Evolutionary conservation across 1,139 yeast genomes (phyloP), one percentile per base, ranked within the genome.

Genomic region (Sugiyamaella xylanicola): DNA sequence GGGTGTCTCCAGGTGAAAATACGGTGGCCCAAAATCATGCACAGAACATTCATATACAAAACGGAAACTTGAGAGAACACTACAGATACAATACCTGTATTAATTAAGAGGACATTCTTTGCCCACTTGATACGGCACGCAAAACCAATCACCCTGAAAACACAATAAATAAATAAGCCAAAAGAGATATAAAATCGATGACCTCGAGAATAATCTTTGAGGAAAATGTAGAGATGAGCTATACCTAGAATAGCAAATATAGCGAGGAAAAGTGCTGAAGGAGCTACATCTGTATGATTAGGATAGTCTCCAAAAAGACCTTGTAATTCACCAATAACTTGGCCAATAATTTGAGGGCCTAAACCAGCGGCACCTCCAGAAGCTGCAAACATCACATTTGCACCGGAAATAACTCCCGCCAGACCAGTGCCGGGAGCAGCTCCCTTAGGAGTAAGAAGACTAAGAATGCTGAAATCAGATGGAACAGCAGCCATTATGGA

Each of bases 1-100:
- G 95, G 95, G 67, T 87, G 95, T 66, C 88, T 76, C 90, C 93
- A 86, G 7, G 92, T 86, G 72, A 86, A 87, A 46, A 87, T 76
- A 63, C 95, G 78, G 69, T 87, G 93, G 3, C 91, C 91, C 59
- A 87, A 73, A 45, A 86, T 79, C 70, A 86, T 78, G 65, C 85
- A 64, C 50, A 84, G 79, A 5, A 84, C 75, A 46, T 64, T 65
- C 42, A 68, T 53, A 49, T 57, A 21, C 84, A 86, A 58, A 37
- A 68, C 71, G 0, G 75, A 67, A 2, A 85, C 72, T 59, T 85
- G 77, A 48, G 80, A 69, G 57, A 87, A 79, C 29, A 86, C 82
- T 50, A 80, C 83, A 35, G 86, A 77, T 2, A 87, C 77, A 51
- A 87, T 76, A 20, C 91, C 95, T 22, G 74, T 64, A 20, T 74